A percentile compares a stretch with the other conserved stretches of the same genome.
phyloP scores from a whole-genome alignment of 2,329 filamentous ascomycete species.

The Fusarium miscanthi region DNA sequence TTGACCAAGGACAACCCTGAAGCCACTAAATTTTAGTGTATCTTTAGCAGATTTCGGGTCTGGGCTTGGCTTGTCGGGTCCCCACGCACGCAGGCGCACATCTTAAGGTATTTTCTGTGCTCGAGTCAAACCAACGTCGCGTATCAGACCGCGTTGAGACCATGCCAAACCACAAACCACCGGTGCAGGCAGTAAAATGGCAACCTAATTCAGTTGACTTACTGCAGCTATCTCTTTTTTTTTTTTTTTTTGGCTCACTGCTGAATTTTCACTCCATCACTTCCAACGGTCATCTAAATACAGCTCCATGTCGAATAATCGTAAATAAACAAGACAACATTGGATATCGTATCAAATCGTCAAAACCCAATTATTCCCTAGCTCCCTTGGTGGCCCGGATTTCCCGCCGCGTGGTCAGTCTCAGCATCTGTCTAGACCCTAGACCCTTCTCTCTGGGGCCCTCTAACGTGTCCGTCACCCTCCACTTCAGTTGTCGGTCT shows the following conservation, averaged over 20 bases:
- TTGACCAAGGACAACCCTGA: conserved; percentile 5
- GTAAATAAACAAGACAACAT: conserved; percentile 33
- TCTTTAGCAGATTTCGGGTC: conserved; percentile 29
- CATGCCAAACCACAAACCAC: conserved; percentile 16
- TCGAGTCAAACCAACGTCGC: conserved; percentile 27
- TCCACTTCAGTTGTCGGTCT: conserved; percentile 31
- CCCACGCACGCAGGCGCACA: conserved; percentile 13
- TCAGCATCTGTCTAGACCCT: conserved; percentile 35
- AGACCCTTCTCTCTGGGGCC: conserved; percentile 24
- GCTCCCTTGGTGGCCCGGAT: conserved; percentile 36
- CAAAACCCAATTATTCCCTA: conserved; percentile 34
- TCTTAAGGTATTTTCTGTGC: conserved; percentile 26
- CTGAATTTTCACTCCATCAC: background rate
- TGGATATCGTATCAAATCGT: conserved; percentile 18
- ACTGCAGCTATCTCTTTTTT: background rate
- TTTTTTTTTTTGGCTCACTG: background rate
- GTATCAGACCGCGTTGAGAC: conserved; percentile 33
- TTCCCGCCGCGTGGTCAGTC: conserved; percentile 38
- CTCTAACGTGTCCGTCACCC: conserved; percentile 4
- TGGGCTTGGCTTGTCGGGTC: background rate
- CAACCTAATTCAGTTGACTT: background rate
- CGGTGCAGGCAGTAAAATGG: conserved; percentile 6
- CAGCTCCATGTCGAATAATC: background rate
- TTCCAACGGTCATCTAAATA: background rate
- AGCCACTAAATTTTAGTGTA: conserved; percentile 34